Conservation (phyloP, 805 yeast genomes). For the Nakazawaea populi region DNA sequence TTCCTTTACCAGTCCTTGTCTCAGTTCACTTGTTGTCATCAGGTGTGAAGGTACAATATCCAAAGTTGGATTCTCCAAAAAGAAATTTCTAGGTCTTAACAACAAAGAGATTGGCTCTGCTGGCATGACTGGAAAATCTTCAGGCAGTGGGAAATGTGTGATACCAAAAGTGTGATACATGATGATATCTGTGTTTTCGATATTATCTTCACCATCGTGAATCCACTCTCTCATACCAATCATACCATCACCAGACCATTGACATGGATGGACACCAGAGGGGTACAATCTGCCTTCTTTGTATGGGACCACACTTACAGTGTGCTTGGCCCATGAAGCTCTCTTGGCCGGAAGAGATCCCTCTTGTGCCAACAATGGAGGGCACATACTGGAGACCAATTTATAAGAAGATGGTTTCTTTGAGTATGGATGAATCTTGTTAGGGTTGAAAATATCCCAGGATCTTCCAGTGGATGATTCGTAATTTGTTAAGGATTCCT, state of each 20-base stretch:
- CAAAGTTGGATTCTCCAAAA: slow-evolving; percentile 58
- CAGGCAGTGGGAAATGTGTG: slow-evolving; percentile 71
- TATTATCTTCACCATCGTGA: slow-evolving; percentile 40
- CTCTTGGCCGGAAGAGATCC: slow-evolving; percentile 62
- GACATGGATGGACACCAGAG: slow-evolving; percentile 59
- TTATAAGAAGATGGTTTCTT: slow-evolving; percentile 61
- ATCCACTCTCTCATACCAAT: slow-evolving; percentile 52
- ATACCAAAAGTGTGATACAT: slow-evolving; percentile 68
- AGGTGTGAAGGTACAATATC: slow-evolving; percentile 54
- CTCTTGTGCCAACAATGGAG: slow-evolving; percentile 55
- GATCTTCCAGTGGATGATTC: slow-evolving; percentile 50
- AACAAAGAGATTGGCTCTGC: slow-evolving; percentile 60
- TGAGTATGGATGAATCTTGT: slow-evolving; percentile 48
- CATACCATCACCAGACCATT: slow-evolving; percentile 49
- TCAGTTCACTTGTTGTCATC: slow-evolving; percentile 28
- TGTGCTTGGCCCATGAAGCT: slow-evolving; percentile 60
- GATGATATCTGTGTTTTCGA: slow-evolving; percentile 56
- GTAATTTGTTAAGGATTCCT: slow-evolving; percentile 48
- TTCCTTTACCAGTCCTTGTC: slow-evolving; percentile 25
- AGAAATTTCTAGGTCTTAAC: slow-evolving; percentile 62
- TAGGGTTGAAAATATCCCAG: slow-evolving; percentile 63
- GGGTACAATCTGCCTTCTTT: slow-evolving; percentile 59
- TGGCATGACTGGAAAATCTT: slow-evolving; percentile 74
- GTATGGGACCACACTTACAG: slow-evolving; percentile 60
- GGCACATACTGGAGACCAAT: slow-evolving; percentile 58